Evolutionary conservation across 1,284 basidiomycete species (phyloP).

Genomic region (Apiotrichum domesticum): DNA sequence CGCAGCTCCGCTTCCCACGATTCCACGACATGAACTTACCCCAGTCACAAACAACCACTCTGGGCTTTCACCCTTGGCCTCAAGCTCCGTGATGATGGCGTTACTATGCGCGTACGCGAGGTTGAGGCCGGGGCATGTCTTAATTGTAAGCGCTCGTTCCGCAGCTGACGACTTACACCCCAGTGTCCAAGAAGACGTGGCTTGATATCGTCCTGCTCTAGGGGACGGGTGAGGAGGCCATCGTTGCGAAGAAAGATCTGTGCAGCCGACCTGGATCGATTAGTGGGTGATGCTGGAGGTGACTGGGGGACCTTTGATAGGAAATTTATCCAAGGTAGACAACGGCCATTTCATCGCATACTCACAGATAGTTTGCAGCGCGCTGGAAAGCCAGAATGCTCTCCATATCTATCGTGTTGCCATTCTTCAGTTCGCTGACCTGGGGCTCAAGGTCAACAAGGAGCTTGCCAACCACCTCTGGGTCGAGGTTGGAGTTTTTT

Average conservation of each 20-base stretch:
- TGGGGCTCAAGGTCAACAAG: slow-evolving; percentile 44
- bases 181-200: slow-evolving; percentile 61
- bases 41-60: slow-evolving; percentile 57
- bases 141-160: too few relatives aligned
- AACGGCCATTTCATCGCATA: background rate
- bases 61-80: slow-evolving; percentile 50
- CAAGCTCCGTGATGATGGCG: slow-evolving; percentile 55
- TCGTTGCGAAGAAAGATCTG: slow-evolving; percentile 73
- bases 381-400: slow-evolving; percentile 47
- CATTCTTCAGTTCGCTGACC: slow-evolving; percentile 23
- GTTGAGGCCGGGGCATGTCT: slow-evolving; percentile 57
- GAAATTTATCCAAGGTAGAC: too few relatives aligned
- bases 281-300: background rate
- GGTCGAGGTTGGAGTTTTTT: slow-evolving; percentile 40
- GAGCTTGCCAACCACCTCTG: slow-evolving; percentile 37
- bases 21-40: slow-evolving; percentile 18
- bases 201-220: slow-evolving; percentile 66
- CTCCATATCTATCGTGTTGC: slow-evolving; percentile 38
- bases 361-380: slow-evolving; percentile 43
- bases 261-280: slow-evolving; percentile 28
- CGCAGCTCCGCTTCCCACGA: too few relatives aligned
- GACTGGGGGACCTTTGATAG: background rate
- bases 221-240: slow-evolving; percentile 58
- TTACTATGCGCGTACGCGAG: slow-evolving; percentile 76
- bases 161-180: slow-evolving; percentile 10